Base-by-base conservation (phyloP, 352 stramenopile species). In the Peronosclerospora sorghi region DNA sequence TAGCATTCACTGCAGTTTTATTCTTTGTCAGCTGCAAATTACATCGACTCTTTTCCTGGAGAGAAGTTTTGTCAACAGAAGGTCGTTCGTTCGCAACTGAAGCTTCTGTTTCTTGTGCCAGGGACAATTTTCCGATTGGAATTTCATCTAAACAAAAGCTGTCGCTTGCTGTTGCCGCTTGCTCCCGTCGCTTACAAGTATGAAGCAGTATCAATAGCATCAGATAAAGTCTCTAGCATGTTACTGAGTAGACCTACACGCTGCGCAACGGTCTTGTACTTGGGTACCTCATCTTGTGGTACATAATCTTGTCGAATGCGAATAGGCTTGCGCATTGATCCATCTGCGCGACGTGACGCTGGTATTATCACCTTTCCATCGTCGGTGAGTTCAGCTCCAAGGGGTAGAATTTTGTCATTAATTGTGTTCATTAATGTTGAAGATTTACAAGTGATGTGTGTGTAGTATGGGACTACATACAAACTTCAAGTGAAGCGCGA, bases 241-340 rank as follows among this genome's bases (percentile, higher is more conserved):
- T n/a, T n/a, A 3, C 5, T n/a, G 13, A 26, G 14, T 5, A 35
- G 1, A 51, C 57, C 40, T 51, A 75, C 73, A 10, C 79, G 70
- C 30, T 85, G 69, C 20, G 55, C 73, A 28, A 82, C 51, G 20
- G 76, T 80, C 48, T 86, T 83, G 61, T 92, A 92, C 38, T 74
- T 75, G 40, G 72, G 68, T 36, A 86, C 60, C 50, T 93, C 80
- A 41, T 93, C 80, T 55, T 87, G 77, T 34, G 75, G 74, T 32
- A n/a, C 59, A 51, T 87, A 89, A 41, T 77, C 77, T 54, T 82
- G 52, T 23, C 80, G 80, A 48, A 93, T 83, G 44, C 76, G 74
- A 38, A 93, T 84, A 19, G 74, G 40, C 50, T 89, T 89, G 37
- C 80, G 74, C 41, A 74, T 63, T 0, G 77, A 85, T 1, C 80